Evolutionary conservation across 2,329 filamentous ascomycete species (phyloP).

Genomic region (Graphilbum fragrans): DNA sequence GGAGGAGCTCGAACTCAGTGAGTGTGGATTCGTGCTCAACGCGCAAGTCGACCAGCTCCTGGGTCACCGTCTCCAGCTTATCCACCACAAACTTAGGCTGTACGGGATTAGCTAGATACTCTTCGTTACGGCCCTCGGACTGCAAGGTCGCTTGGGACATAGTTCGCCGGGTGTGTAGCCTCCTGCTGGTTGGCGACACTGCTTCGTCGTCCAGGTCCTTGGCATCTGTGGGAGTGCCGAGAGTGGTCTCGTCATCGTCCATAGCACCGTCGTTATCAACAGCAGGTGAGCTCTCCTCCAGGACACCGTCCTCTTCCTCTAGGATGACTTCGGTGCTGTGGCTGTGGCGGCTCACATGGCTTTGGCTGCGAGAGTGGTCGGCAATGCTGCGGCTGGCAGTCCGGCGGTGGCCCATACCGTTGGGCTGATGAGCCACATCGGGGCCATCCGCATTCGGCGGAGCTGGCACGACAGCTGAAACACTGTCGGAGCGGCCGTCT

Average conservation of each 20-base stretch:
- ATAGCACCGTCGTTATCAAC: constrained; percentile 1
- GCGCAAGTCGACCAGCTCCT: constrained; percentile 81
- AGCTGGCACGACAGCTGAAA: constrained; percentile 8
- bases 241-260: constrained; percentile 14
- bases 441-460: constrained; percentile 24
- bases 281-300: constrained; percentile 5
- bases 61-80: constrained; percentile 81
- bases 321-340: constrained; percentile 39
- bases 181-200: too few relatives aligned
- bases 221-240: background rate
- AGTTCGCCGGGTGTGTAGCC: too few relatives aligned
- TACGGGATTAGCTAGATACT: constrained; percentile 52
- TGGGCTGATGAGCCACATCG: constrained; percentile 11
- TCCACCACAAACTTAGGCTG: constrained; percentile 81
- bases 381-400: constrained; percentile 26
- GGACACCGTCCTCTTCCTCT: constrained; percentile 32
- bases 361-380: constrained; percentile 42
- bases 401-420: constrained; percentile 31
- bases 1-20: constrained; percentile 68
- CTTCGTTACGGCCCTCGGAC: constrained; percentile 10
- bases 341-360: constrained; percentile 40
- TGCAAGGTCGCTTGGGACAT: too few relatives aligned
- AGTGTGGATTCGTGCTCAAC: constrained; percentile 82
- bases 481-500: constrained; percentile 17
- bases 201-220: too few relatives aligned